These are phyloP conservation scores for Wickerhamomyces tratensis DNA, from an alignment of 805 yeast genomes.

Conservation along the genomic window DNA sequence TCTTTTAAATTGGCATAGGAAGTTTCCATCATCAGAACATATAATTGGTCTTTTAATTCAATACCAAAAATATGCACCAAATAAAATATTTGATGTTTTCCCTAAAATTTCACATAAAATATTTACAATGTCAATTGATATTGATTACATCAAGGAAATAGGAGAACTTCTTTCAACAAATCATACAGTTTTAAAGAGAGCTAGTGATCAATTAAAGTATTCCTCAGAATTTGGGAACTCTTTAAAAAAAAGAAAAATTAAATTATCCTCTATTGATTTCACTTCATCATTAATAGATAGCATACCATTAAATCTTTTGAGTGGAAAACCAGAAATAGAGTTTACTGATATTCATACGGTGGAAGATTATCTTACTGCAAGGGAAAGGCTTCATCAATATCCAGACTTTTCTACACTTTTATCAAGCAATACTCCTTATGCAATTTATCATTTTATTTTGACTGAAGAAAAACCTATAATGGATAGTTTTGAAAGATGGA, in stretches of 20 bases:
- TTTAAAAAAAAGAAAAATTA: conserved; percentile 9
- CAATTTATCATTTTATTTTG: neutral
- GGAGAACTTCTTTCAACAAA: neutral
- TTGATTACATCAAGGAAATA: neutral
- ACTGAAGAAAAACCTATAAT: too few species aligned
- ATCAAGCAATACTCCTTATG: neutral
- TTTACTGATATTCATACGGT: neutral
- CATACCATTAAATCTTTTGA: neutral
- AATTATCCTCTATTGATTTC: conserved; percentile 1
- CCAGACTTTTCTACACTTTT: neutral
- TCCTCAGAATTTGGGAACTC: conserved; percentile 7
- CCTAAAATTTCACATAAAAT: conserved; percentile 15
- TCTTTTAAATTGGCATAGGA: conserved; percentile 13
- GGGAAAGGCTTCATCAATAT: neutral
- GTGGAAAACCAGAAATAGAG: too few species aligned
- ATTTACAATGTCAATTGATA: conserved; percentile 9
- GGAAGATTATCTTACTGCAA: neutral
- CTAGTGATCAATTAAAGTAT: conserved; percentile 2
- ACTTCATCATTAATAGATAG: neutral
- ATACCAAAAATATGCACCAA: conserved; percentile 14
- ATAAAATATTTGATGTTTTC: conserved; percentile 15
- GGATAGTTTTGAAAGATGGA: neutral
- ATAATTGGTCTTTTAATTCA: conserved; percentile 14
- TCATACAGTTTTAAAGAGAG: neutral
- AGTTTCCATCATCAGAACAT: conserved; percentile 11